Evolutionary conservation across 257 asterid genomes (phyloP).

Genomic region (Nemophila menziesii): DNA sequence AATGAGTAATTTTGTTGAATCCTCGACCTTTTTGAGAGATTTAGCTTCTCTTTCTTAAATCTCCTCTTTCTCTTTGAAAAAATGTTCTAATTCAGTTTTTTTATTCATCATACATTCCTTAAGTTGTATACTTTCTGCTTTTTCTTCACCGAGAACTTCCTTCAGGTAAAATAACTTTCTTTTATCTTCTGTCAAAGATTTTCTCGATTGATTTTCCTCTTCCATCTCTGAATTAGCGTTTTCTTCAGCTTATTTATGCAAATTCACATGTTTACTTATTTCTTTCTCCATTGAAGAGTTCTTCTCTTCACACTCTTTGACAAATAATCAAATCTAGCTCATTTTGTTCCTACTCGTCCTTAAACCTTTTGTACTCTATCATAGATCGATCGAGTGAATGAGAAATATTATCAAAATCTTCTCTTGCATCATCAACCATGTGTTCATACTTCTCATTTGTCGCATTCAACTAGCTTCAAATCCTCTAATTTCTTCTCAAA

Average conservation of each 20-base stretch:
- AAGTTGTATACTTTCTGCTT: conserved; percentile 68
- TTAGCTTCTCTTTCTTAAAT: conserved; percentile 45
- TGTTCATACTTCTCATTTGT: conserved; percentile 72
- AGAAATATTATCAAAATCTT: conserved; percentile 46
- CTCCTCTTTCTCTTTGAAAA: conserved; percentile 64
- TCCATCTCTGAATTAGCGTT: conserved; percentile 46
- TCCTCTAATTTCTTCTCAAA: conserved; percentile 59
- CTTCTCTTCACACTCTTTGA: conserved; percentile 48
- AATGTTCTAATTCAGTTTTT: conserved; percentile 55
- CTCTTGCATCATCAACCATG: conserved; percentile 68
- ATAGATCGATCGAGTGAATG: conserved; percentile 41
- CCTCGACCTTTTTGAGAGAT: conserved; percentile 41
- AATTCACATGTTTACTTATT: too few relatives aligned
- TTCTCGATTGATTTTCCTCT: conserved; percentile 44
- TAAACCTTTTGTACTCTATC: conserved; percentile 30
- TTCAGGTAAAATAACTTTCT: conserved; percentile 64
- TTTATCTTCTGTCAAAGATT: conserved; percentile 45
- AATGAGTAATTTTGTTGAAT: conserved; percentile 56
- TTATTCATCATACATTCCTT: conserved; percentile 68
- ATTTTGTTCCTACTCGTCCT: conserved; percentile 64
- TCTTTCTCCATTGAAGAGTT: conserved; percentile 50
- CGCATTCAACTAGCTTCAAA: conserved; percentile 59
- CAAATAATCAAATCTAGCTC: conserved; percentile 46
- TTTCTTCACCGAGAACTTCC: conserved; percentile 65
- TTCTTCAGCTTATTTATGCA: conserved; percentile 46